Percentiles rank a stretch among this genome's conserved stretches.
These are phyloP conservation scores for Pelargonium myrrhifolium DNA, from an alignment of 441 rosid species.

Conservation along the genomic window DNA sequence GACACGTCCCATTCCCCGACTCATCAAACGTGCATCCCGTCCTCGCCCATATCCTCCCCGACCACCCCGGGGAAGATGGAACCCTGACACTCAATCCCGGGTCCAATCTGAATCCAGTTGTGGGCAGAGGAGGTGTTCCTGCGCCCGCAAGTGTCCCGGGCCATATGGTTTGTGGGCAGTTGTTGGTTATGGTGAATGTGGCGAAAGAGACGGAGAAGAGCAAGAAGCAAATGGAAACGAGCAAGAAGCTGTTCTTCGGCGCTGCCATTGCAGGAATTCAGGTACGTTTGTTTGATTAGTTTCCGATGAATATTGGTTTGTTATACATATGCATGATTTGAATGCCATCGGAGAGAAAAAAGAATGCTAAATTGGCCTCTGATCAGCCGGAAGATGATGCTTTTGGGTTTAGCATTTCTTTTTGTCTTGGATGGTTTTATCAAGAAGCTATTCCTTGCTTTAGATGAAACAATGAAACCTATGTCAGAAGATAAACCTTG, in stretches of 20 bases:
- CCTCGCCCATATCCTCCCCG: conserved; percentile 69
- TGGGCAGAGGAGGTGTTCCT: conserved; percentile 47
- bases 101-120: conserved; percentile 48
- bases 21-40: conserved; percentile 55
- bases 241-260: conserved; percentile 11
- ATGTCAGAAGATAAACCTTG: not conserved
- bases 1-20: conserved; percentile 52
- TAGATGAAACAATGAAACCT: conserved; percentile 7
- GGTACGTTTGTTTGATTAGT: too few relatives aligned
- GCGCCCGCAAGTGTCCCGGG: conserved; percentile 56
- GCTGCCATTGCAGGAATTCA: conserved; percentile 16
- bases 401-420: conserved; percentile 50
- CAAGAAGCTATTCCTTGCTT: conserved; percentile 66
- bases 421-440: conserved; percentile 23
- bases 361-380: conserved; percentile 1
- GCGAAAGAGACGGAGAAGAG: conserved; percentile 30
- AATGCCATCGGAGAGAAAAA: not conserved
- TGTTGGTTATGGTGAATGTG: conserved; percentile 44
- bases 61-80: conserved; percentile 51
- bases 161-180: conserved; percentile 55
- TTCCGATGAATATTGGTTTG: not conserved
- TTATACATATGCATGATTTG: not conserved
- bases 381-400: conserved; percentile 43
- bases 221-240: conserved; percentile 23
- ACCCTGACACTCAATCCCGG: conserved; percentile 40